A percentile compares a stretch with the other conserved stretches of the same genome.
Evolutionary conservation across 1,284 basidiomycete species (phyloP).

Genomic region (Rhodotorula sp.): DNA sequence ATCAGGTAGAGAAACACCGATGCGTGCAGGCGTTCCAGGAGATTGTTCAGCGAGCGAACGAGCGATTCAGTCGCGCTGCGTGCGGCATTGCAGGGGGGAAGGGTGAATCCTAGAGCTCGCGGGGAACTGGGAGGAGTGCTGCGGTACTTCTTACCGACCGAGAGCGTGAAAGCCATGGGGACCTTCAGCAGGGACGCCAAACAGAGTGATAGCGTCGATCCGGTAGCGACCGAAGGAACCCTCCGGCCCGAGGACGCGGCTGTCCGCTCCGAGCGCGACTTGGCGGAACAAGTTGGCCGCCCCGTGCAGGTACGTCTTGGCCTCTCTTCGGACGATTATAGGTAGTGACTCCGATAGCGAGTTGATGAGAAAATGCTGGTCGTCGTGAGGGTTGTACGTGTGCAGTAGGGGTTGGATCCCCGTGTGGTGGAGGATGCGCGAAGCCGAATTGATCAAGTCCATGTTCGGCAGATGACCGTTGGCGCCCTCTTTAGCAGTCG

Average conservation of each 20-base stretch:
- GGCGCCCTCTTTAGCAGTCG: constrained; percentile 69
- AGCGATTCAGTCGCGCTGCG: constrained; percentile 75
- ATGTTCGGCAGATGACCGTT: constrained; percentile 95
- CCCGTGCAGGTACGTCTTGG: constrained; percentile 59
- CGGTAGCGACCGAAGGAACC: constrained; percentile 62
- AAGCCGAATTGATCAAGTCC: constrained; percentile 83
- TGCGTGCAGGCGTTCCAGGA: constrained; percentile 88
- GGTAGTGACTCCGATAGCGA: not conserved
- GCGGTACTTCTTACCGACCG: constrained; percentile 61
- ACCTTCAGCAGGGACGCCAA: constrained; percentile 78
- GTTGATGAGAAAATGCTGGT: not conserved
- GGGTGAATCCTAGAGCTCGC: not conserved
- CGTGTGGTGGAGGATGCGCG: constrained; percentile 67
- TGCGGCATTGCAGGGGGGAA: too few relatives aligned
- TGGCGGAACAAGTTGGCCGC: constrained; percentile 66
- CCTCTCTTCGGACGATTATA: constrained; percentile 10
- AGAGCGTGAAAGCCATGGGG: constrained; percentile 94
- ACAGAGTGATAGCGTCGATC: constrained; percentile 90
- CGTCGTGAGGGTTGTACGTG: constrained; percentile 21
- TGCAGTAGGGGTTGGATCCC: constrained; percentile 74
- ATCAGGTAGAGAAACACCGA: constrained; percentile 94
- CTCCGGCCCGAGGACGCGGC: constrained; percentile 51
- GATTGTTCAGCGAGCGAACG: constrained; percentile 82
- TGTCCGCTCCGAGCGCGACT: constrained; percentile 65
- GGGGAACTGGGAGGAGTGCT: too few relatives aligned